Base-by-base conservation (phyloP, 441 rosid genomes). In the Kokia cookei region DNA sequence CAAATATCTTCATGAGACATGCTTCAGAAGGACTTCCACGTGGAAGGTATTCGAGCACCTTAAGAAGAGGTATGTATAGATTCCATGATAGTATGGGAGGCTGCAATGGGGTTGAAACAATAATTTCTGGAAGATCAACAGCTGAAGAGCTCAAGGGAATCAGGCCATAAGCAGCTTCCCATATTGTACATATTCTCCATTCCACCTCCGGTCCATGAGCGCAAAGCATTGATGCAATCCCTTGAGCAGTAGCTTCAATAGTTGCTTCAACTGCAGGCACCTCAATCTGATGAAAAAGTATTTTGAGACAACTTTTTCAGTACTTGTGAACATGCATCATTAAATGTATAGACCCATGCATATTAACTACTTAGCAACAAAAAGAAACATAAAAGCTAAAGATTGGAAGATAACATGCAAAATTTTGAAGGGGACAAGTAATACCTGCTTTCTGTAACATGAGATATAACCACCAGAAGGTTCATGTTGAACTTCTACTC, bases 161-260 rank as follows among this genome's bases (percentile, higher is more conserved):
- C 78, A 96, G 75, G 45, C 99, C 99, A 79, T 96, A 96, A 59
- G 99, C 99, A 71, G 99, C 99, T 87, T 96, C 99, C 99, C 99
- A 96, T 64, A 96, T 96, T 53, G 99, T 96, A 79, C 99, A 96
- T 58, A 96, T 96, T 84, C 99, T 88, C 99, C 99, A 96, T 75
- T 96, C 99, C 74, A 96, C 99, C 84, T 96, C 98, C 35, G 99
- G 99, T 63, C 99, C 99, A 77, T 96, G 99, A 79, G 98, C 98
- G 82, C 99, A 96, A 75, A 96, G 99, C 98, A 96, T 92, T n/a
- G 99, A 96, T 42, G 98, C 99, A 82, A 96, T 96, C 79, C 99
- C 99, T 83, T 96, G 99, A 71, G 99, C 99, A 62, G 99, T 96
- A 75, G 99, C 99, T 86, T 96, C 99, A 80, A 96, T 96, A 62